Evolutionary conservation across 306 rosid genomes (phyloP).

Genomic region (Trichosanthes truncata): DNA sequence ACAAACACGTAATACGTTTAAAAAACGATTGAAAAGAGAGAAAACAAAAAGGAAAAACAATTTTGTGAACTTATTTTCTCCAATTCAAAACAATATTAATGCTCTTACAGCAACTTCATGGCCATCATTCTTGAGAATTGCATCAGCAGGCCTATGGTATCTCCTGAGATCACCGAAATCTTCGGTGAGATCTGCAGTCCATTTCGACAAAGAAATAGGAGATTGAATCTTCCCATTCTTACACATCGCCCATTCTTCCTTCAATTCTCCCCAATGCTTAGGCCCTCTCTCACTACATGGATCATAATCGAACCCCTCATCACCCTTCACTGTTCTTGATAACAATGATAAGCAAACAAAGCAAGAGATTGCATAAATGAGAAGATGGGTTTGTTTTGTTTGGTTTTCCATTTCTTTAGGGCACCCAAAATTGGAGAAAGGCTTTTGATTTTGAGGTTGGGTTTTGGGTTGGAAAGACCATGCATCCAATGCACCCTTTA

Average conservation of each 20-base stretch:
- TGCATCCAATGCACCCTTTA: neutral
- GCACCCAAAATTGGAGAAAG: neutral
- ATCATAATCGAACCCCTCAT: slow-evolving; percentile 14
- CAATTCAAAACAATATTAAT: too few species aligned
- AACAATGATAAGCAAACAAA: neutral
- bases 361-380: neutral
- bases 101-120: slow-evolving; percentile 21
- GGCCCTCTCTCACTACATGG: slow-evolving; percentile 19
- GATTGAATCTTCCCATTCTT: slow-evolving; percentile 23
- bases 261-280: slow-evolving; percentile 26
- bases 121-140: slow-evolving; percentile 21
- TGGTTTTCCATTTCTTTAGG: neutral
- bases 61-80: neutral
- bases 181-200: neutral
- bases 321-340: neutral
- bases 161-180: neutral
- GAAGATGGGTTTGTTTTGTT: neutral
- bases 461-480: neutral
- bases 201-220: slow-evolving; percentile 15
- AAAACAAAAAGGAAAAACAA: too few species aligned
- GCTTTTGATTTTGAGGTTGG: neutral
- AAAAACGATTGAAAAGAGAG: too few species aligned
- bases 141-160: slow-evolving; percentile 16
- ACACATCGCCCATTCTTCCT: slow-evolving; percentile 26
- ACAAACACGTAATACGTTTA: too few species aligned